A percentile compares a stretch with the other conserved stretches of the same genome.
These are phyloP conservation scores for Pulveroboletus sp. DNA, from an alignment of 768 basidiomycete genomes.

Conservation along the genomic window DNA sequence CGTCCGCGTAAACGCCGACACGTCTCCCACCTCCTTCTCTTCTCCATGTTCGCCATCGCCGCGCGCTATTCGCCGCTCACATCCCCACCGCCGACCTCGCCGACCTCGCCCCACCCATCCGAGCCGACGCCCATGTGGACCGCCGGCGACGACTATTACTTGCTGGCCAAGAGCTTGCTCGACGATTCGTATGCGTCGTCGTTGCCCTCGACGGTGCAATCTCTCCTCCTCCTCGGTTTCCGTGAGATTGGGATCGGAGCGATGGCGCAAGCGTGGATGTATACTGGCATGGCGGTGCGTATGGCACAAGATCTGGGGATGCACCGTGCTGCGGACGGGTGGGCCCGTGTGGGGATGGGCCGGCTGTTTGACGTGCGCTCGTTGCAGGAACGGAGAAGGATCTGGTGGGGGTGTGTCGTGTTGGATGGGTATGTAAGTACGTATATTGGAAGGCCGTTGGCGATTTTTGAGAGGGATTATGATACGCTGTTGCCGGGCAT, in stretches of 20 bases:
- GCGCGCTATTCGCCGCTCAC: constrained; percentile 57
- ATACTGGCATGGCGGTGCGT: constrained; percentile 84
- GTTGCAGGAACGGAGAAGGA: constrained; percentile 65
- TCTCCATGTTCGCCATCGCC: constrained; percentile 83
- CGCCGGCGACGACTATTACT: constrained; percentile 72
- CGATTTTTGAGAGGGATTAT: constrained; percentile 73
- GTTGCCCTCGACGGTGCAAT: constrained; percentile 71
- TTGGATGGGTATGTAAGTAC: constrained; percentile 80
- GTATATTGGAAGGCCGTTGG: constrained; percentile 76
- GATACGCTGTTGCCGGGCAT: constrained; percentile 66
- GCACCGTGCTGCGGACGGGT: constrained; percentile 78
- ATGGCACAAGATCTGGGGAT: constrained; percentile 90
- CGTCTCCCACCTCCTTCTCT: constrained; percentile 64
- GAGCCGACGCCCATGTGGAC: constrained; percentile 70
- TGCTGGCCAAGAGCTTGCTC: constrained; percentile 63
- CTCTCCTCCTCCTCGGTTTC: constrained; percentile 77
- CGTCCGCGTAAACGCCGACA: constrained; percentile 42
- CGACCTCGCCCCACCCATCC: constrained; percentile 36
- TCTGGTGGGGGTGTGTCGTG: constrained; percentile 78
- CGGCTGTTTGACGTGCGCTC: constrained; percentile 57
- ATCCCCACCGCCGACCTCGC: constrained; percentile 23
- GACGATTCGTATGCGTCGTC: constrained; percentile 70
- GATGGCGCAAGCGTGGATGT: constrained; percentile 87
- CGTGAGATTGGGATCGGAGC: constrained; percentile 86
- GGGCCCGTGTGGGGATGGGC: constrained; percentile 60